Evolutionary conservation across 2,329 filamentous ascomycete genomes (phyloP).

Genomic region (Fusarium duplospermum): DNA sequence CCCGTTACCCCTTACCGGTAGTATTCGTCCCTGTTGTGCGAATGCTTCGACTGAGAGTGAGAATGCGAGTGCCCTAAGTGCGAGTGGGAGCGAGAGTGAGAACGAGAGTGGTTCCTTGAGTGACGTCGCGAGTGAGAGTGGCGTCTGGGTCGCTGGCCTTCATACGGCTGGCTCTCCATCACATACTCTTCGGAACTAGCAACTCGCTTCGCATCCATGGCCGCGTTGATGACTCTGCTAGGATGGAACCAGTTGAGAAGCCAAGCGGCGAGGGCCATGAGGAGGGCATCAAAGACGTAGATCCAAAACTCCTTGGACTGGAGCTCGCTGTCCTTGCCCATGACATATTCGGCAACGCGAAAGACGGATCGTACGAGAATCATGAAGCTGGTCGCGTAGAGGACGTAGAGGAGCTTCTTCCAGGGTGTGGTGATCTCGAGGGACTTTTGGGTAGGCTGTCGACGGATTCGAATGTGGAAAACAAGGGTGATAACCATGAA

Average conservation of each 20-base stretch:
- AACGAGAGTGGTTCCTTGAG: neutral
- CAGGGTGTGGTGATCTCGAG: constrained; percentile 43
- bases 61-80: constrained; percentile 1
- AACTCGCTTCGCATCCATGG: constrained; percentile 32
- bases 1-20: constrained; percentile 7
- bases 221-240: constrained; percentile 40
- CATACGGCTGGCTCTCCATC: constrained; percentile 38
- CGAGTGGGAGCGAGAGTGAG: neutral
- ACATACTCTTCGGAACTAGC: constrained; percentile 40
- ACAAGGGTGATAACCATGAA: constrained; percentile 61
- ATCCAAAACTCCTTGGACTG: constrained; percentile 50
- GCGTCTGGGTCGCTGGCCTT: neutral
- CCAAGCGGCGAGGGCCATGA: constrained; percentile 47
- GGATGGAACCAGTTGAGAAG: constrained; percentile 46
- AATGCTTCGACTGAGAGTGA: neutral
- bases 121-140: constrained; percentile 10
- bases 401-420: constrained; percentile 45
- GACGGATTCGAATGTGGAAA: constrained; percentile 55
- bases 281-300: constrained; percentile 53
- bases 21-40: constrained; percentile 8
- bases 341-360: constrained; percentile 56
- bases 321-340: constrained; percentile 49
- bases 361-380: constrained; percentile 57
- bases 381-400: constrained; percentile 45
- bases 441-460: constrained; percentile 27